These are phyloP conservation scores for Brasilioporus rufonigricans DNA, from an alignment of 768 basidiomycete species.

Conservation along the genomic window DNA sequence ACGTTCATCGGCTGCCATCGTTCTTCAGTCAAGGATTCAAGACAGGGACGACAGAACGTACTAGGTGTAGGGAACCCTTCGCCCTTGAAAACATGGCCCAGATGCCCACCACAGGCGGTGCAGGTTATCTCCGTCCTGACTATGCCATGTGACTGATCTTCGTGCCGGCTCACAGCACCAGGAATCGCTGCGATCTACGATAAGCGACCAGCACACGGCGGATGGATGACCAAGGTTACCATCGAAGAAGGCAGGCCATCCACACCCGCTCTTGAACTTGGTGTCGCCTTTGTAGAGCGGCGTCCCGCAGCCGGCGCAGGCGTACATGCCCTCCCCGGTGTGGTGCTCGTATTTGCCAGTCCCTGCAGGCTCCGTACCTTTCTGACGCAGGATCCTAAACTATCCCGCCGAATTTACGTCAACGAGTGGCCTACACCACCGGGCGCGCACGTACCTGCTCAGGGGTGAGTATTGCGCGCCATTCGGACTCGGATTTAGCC, in stretches of 20 bases:
- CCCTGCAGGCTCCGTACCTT: slow-evolving; percentile 80
- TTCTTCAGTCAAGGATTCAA: neutral
- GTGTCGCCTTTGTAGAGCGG: slow-evolving; percentile 86
- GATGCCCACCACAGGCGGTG: slow-evolving; percentile 87
- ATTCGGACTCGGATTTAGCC: slow-evolving; percentile 70
- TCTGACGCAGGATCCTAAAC: slow-evolving; percentile 84
- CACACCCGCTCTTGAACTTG: slow-evolving; percentile 92
- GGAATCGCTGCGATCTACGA: slow-evolving; percentile 64
- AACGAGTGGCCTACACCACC: neutral
- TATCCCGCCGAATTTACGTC: slow-evolving; percentile 27
- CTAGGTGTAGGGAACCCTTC: slow-evolving; percentile 82
- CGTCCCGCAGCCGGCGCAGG: slow-evolving; percentile 76
- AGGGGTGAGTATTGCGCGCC: slow-evolving; percentile 75
- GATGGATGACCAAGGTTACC: slow-evolving; percentile 41
- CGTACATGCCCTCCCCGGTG: slow-evolving; percentile 63
- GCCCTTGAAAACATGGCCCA: slow-evolving; percentile 95
- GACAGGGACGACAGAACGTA: slow-evolving; percentile 33
- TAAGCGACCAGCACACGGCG: neutral
- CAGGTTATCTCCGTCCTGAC: slow-evolving; percentile 84
- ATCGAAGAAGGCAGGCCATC: slow-evolving; percentile 98
- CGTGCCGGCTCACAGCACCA: slow-evolving; percentile 79
- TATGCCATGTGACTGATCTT: slow-evolving; percentile 67
- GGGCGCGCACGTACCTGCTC: slow-evolving; percentile 61
- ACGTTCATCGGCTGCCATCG: slow-evolving; percentile 65
- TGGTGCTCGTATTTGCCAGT: slow-evolving; percentile 81